A percentile compares a stretch with the other conserved stretches of the same genome.
These are phyloP conservation scores for Phlebopus sp. DNA, from an alignment of 1,284 basidiomycete species.

Conservation along the genomic window DNA sequence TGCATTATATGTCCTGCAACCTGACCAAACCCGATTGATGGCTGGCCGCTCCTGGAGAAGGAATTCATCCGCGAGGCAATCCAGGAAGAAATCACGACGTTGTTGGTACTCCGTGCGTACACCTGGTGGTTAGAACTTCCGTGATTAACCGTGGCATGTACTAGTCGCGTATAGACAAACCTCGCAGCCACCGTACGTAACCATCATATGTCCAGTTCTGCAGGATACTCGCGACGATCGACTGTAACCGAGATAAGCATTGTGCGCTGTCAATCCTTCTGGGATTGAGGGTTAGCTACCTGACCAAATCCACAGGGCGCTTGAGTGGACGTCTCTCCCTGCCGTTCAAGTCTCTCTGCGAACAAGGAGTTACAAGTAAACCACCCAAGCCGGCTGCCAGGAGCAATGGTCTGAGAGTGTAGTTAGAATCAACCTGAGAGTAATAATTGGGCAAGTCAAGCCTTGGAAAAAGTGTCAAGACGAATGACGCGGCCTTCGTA, in stretches of 20 bases:
- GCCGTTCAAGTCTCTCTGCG: constrained; percentile 73
- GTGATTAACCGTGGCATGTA: constrained; percentile 43
- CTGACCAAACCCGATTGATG: constrained; percentile 36
- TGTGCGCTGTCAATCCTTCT: neutral
- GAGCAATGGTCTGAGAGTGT: constrained; percentile 60
- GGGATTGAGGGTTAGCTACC: constrained; percentile 31
- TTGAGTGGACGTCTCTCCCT: constrained; percentile 71
- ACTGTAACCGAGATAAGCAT: constrained; percentile 29
- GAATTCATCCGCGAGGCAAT: constrained; percentile 54
- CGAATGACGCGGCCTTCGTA: constrained; percentile 78
- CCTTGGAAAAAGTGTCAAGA: constrained; percentile 80
- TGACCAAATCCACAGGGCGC: constrained; percentile 73
- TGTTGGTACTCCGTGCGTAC: constrained; percentile 14
- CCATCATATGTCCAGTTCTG: constrained; percentile 67
- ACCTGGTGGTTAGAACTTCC: constrained; percentile 9
- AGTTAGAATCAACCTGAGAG: neutral
- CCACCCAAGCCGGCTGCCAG: constrained; percentile 78
- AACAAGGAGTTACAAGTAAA: constrained; percentile 71
- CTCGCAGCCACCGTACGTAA: constrained; percentile 75
- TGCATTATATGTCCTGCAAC: constrained; percentile 43
- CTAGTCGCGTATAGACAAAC: constrained; percentile 34
- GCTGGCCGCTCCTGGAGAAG: constrained; percentile 36
- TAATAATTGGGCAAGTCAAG: constrained; percentile 18
- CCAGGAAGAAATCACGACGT: constrained; percentile 62
- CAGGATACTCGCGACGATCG: constrained; percentile 62